Evolutionary conservation across 257 asterid genomes (phyloP), one percentile per base, ranked within the genome.

Genomic region (Penstemon barbatus): DNA sequence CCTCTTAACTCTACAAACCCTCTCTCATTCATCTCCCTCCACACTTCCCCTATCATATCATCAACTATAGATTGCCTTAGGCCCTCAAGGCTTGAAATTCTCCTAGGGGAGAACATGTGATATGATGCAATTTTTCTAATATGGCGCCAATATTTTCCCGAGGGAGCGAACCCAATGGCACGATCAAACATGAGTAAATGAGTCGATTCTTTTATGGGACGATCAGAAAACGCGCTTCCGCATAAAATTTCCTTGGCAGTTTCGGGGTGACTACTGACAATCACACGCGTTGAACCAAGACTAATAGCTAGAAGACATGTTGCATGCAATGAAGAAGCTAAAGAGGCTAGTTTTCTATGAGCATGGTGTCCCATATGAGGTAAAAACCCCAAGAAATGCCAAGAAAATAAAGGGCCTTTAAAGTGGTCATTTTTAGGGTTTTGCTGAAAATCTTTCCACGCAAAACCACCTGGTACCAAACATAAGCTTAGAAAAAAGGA

Each of bases 101-200:
- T 75, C 80, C 73, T 80, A 15, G 91, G 89, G 5, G 82, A 82
- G 42, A 88, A 88, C 92, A 88, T 77, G 75, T 85, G 87, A 3
- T 18, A 70, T 4, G 89, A 69, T 0, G 90, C 86, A 0, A 85
- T 79, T 64, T 76, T 79, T 1, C 88, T 59, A 4, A 88, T 79
- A 12, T 77, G 74, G 38, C 89, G 77, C 95, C 95, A 88, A 53
- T 85, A 72, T 4, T 57, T 49, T 5, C 84, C 83, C 0, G 80
- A 77, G 3, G 90, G 87, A 3, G 95, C 85, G 40, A 88, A 88
- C 5, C 95, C 95, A 4, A 88, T 85, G 73, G 92, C 92, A 0
- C 92, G 86, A 46, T 78, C 76, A 15, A 88, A 88, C 92, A 88
- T 83, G 50, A 88, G 84, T 4, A 80, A 18, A 12, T 72, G 82